phyloP scores from a whole-genome alignment of 139 green algal genomes.

The Closterium sp. region DNA sequence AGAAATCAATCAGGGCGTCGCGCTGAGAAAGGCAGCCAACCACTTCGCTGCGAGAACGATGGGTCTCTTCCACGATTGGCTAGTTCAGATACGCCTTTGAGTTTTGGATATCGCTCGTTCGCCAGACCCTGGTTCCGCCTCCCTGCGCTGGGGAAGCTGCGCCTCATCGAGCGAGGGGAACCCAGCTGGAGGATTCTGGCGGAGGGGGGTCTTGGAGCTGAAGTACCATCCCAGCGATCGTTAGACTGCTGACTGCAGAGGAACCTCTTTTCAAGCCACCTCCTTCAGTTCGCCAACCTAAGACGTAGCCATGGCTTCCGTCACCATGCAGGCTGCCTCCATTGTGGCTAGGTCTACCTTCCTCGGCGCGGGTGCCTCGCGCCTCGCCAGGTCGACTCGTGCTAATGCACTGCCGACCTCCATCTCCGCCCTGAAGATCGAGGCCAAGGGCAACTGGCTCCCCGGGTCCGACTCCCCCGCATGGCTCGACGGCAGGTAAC shows the following conservation, averaged over 20 bases:
- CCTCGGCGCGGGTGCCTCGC: conserved; percentile 15
- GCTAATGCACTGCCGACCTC: conserved; percentile 10
- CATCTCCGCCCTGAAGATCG: conserved; percentile 9
- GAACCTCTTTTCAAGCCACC: not conserved
- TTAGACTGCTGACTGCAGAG: not conserved
- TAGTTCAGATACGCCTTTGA: not conserved
- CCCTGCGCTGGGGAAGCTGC: not conserved
- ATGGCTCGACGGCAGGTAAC: conserved; percentile 47
- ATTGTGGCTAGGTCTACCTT: conserved; percentile 16
- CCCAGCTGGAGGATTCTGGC: not conserved
- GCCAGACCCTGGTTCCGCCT: not conserved
- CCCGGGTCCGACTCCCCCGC: conserved; percentile 33
- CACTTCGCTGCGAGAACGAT: not conserved
- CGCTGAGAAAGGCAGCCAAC: not conserved
- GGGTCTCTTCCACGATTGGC: not conserved
- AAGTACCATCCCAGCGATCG: not conserved
- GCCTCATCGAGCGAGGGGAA: not conserved
- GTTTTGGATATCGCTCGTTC: not conserved
- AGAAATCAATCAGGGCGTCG: not conserved
- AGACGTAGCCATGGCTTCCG: conserved; percentile 34
- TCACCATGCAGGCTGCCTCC: conserved; percentile 35
- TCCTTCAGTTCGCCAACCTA: not conserved
- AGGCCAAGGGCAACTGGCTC: conserved; percentile 47
- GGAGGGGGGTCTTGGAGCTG: not conserved
- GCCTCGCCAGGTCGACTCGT: not conserved